phyloP scores from a whole-genome alignment of 2,329 filamentous ascomycete genomes.

The Beauveria sp. region DNA sequence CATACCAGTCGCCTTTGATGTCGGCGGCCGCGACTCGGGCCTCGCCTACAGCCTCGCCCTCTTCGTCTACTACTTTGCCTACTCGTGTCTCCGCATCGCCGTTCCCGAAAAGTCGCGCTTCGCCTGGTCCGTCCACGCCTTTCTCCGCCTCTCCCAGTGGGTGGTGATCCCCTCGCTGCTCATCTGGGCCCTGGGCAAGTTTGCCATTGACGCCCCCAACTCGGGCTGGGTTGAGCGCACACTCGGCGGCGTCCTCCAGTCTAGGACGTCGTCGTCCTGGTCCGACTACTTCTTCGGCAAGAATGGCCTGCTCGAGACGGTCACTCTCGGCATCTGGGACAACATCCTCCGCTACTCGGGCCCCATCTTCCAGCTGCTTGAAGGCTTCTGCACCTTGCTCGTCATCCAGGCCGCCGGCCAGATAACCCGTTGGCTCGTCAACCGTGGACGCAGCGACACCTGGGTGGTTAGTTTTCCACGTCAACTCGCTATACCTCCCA shows the following conservation, averaged over 20 bases:
- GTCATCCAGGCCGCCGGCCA: conserved; percentile 94
- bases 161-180: conserved; percentile 76
- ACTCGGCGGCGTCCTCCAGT: conserved; percentile 57
- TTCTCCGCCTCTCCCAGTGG: conserved; percentile 75
- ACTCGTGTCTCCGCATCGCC: conserved; percentile 70
- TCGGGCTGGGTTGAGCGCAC: conserved; percentile 78
- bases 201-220: conserved; percentile 78
- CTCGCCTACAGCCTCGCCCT: conserved; percentile 88
- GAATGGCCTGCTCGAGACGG: conserved; percentile 70
- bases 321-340: conserved; percentile 83
- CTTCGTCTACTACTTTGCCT: conserved; percentile 83
- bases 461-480: conserved; percentile 67
- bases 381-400: conserved; percentile 92
- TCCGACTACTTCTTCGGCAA: conserved; percentile 84
- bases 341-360: conserved; percentile 82
- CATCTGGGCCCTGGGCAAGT: conserved; percentile 93
- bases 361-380: conserved; percentile 86
- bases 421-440: conserved; percentile 91
- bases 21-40: conserved; percentile 88
- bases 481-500: not conserved
- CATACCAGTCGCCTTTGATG: conserved; percentile 95
- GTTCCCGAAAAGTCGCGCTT: conserved; percentile 74
- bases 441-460: conserved; percentile 84
- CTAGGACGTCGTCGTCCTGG: conserved; percentile 53
- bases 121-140: conserved; percentile 60